A percentile compares a stretch with the other conserved stretches of the same genome.
These are phyloP conservation scores for Calonectria pteridis DNA, from an alignment of 2,329 filamentous ascomycete genomes.

Conservation along the genomic window DNA sequence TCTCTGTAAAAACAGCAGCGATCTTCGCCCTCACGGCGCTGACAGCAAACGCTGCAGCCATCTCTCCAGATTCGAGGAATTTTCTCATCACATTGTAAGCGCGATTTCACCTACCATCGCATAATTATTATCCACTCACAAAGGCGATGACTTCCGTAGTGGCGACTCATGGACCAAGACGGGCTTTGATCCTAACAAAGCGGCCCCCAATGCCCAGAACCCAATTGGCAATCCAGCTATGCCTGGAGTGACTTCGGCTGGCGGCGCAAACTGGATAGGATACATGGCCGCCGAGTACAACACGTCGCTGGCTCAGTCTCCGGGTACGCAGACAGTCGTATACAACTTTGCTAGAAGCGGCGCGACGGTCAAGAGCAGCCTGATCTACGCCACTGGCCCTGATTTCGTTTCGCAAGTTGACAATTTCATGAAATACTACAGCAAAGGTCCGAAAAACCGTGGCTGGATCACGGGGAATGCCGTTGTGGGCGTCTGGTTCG, in stretches of 20 bases:
- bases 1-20: background rate
- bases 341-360: constrained; percentile 69
- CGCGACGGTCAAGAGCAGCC: constrained; percentile 62
- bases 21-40: background rate
- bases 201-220: constrained; percentile 65
- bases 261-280: constrained; percentile 66
- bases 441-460: constrained; percentile 46
- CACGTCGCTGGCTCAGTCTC: constrained; percentile 45
- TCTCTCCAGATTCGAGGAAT: background rate
- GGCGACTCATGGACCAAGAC: constrained; percentile 50
- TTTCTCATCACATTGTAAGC: background rate
- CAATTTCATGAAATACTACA: constrained; percentile 49
- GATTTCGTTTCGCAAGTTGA: constrained; percentile 40
- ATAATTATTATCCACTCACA: background rate
- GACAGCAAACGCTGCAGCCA: background rate
- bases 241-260: constrained; percentile 63
- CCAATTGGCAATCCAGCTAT: constrained; percentile 73
- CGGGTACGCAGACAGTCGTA: constrained; percentile 45
- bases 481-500: constrained; percentile 64
- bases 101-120: background rate
- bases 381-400: constrained; percentile 63
- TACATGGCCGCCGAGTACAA: constrained; percentile 62
- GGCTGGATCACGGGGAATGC: constrained; percentile 58
- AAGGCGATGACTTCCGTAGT: constrained; percentile 23
- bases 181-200: constrained; percentile 65